These are phyloP conservation scores for Coemansia sp. DNA, from an alignment of 192 early-diverging fungal genomes.

Conservation along the genomic window DNA sequence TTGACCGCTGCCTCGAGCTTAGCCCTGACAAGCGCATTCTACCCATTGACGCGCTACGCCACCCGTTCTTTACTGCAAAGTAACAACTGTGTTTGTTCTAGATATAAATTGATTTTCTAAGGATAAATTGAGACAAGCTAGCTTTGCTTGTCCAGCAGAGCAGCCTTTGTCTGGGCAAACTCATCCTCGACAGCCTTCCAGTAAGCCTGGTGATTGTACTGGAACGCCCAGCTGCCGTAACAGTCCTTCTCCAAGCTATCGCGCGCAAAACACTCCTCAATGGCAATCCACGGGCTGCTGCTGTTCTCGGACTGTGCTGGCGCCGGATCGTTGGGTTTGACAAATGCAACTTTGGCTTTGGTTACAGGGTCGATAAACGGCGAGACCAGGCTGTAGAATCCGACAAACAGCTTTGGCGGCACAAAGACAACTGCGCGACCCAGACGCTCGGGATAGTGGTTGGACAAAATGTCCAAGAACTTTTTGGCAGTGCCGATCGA, in stretches of 20 bases:
- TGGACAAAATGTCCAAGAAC: conserved; percentile 76
- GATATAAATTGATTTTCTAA: conserved; percentile 1
- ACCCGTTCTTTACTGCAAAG: conserved; percentile 73
- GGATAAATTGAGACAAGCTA: neutral
- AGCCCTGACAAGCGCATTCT: conserved; percentile 89
- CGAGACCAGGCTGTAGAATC: conserved; percentile 77
- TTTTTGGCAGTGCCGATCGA: conserved; percentile 72
- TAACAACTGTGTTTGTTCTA: neutral
- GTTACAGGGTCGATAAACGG: conserved; percentile 94
- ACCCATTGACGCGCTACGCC: conserved; percentile 79
- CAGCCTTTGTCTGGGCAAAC: conserved; percentile 42
- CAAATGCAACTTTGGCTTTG: conserved; percentile 81
- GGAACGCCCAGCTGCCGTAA: conserved; percentile 72
- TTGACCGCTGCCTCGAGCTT: conserved; percentile 80
- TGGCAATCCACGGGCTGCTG: conserved; percentile 39
- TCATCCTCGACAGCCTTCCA: conserved; percentile 59
- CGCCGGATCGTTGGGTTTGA: conserved; percentile 58
- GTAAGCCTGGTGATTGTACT: conserved; percentile 67
- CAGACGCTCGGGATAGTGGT: conserved; percentile 89
- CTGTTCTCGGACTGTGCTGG: neutral
- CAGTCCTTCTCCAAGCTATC: conserved; percentile 62
- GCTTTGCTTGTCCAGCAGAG: conserved; percentile 16
- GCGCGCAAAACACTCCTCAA: conserved; percentile 45
- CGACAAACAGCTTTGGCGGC: conserved; percentile 84
- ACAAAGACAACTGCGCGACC: conserved; percentile 69